Conservation (phyloP, 2,329 filamentous ascomycete species). For the Chrysosporium queenslandicum region DNA sequence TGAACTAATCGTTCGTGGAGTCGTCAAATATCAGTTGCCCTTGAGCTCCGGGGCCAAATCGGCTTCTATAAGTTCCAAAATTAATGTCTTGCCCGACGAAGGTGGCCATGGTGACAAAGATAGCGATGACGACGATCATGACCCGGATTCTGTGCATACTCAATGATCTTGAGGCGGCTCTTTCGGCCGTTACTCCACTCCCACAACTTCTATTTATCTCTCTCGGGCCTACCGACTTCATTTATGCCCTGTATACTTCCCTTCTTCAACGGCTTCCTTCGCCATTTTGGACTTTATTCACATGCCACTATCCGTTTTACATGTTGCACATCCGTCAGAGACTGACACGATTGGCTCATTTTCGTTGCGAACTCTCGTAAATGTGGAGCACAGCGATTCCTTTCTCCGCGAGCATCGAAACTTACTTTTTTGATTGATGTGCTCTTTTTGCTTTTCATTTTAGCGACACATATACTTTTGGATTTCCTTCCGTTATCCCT, state of each 20-base stretch:
- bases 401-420: not conserved
- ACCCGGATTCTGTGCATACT: constrained; percentile 9
- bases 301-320: not conserved
- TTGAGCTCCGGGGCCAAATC: constrained; percentile 46
- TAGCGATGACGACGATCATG: constrained; percentile 16
- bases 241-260: not conserved
- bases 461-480: not conserved
- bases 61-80: constrained; percentile 38
- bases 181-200: too few relatives aligned
- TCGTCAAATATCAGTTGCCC: constrained; percentile 68
- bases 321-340: not conserved
- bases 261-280: not conserved
- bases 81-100: constrained; percentile 32
- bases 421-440: not conserved
- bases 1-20: constrained; percentile 81
- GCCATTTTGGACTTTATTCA: not conserved
- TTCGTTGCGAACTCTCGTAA: not conserved
- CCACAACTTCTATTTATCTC: too few relatives aligned
- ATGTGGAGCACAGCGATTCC: constrained; percentile 6
- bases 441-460: not conserved
- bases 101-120: constrained; percentile 19
- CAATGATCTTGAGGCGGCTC: not conserved
- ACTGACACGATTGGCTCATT: not conserved
- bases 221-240: too few relatives aligned
- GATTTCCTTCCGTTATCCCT: not conserved